Conservation (phyloP, 2,329 filamentous ascomycete genomes). For the Boeremia lycopersici region DNA sequence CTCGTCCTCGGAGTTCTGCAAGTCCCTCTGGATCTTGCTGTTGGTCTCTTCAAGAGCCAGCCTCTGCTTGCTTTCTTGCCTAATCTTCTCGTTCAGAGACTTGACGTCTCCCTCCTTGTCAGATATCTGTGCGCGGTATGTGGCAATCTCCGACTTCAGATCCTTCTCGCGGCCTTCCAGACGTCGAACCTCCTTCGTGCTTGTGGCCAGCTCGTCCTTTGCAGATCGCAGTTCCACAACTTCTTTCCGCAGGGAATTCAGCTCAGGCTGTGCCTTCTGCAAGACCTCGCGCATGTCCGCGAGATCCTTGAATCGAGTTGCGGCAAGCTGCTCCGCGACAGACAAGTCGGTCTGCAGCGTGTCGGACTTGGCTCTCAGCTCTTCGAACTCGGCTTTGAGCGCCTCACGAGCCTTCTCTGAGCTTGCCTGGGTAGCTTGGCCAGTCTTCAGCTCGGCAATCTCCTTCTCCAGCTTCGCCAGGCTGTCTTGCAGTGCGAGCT, state of each 20-base stretch:
- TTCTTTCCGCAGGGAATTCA: conserved; percentile 79
- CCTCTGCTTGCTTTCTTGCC: conserved; percentile 73
- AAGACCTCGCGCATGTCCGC: conserved; percentile 79
- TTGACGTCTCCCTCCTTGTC: conserved; percentile 82
- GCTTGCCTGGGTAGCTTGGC: conserved; percentile 53
- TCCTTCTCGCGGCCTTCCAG: conserved; percentile 85
- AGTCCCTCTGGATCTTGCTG: conserved; percentile 73
- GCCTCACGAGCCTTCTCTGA: conserved; percentile 60
- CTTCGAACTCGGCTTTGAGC: conserved; percentile 69
- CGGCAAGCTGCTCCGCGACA: conserved; percentile 83
- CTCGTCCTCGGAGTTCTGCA: conserved; percentile 77
- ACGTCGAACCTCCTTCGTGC: conserved; percentile 69
- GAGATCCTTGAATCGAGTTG: conserved; percentile 86
- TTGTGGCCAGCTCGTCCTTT: conserved; percentile 74
- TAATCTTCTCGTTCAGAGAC: conserved; percentile 76
- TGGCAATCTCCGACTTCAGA: conserved; percentile 73
- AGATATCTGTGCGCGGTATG: conserved; percentile 70
- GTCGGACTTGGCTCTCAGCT: conserved; percentile 71
- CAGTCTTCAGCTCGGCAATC: conserved; percentile 62
- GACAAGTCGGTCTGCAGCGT: conserved; percentile 81
- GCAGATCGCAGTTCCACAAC: conserved; percentile 73
- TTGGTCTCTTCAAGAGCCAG: conserved; percentile 80
- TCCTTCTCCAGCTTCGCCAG: conserved; percentile 75
- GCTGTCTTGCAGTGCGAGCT: conserved; percentile 65
- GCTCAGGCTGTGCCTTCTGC: conserved; percentile 84